Conservation (phyloP, 345 rosid species). For the Camelina laxa region DNA sequence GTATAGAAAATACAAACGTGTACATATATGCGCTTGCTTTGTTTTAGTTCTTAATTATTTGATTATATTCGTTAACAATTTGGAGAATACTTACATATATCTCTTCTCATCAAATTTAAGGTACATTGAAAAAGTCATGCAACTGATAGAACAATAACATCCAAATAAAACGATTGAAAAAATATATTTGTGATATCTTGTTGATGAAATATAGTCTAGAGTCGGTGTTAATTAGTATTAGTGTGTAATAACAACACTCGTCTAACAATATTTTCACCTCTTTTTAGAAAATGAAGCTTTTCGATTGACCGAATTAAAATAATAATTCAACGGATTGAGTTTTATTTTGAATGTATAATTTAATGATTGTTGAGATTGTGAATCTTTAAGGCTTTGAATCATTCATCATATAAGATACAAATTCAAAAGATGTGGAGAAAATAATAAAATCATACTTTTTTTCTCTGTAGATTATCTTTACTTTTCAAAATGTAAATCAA, state of each 20-base stretch:
- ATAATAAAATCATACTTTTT: neutral
- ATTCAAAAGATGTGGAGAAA: neutral
- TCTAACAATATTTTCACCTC: neutral
- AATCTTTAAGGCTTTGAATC: constrained; percentile 11
- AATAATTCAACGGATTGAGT: neutral
- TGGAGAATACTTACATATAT: neutral
- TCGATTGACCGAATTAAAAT: neutral
- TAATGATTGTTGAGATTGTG: constrained; percentile 15
- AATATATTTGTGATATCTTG: neutral
- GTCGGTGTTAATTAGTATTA: neutral
- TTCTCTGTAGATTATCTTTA: neutral
- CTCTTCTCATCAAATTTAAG: neutral
- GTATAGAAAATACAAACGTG: neutral
- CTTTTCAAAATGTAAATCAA: neutral
- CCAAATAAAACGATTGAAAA: constrained; percentile 10
- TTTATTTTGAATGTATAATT: neutral
- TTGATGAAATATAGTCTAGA: neutral
- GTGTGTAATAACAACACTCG: neutral
- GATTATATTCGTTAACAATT: neutral
- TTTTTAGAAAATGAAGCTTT: neutral
- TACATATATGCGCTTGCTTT: neutral
- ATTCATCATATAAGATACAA: neutral
- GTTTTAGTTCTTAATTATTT: neutral
- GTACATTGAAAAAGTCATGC: neutral
- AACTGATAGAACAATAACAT: constrained; percentile 6